Base-by-base conservation (phyloP, 1,139 yeast genomes). In the Zygosaccharomyces pseudobailii region DNA sequence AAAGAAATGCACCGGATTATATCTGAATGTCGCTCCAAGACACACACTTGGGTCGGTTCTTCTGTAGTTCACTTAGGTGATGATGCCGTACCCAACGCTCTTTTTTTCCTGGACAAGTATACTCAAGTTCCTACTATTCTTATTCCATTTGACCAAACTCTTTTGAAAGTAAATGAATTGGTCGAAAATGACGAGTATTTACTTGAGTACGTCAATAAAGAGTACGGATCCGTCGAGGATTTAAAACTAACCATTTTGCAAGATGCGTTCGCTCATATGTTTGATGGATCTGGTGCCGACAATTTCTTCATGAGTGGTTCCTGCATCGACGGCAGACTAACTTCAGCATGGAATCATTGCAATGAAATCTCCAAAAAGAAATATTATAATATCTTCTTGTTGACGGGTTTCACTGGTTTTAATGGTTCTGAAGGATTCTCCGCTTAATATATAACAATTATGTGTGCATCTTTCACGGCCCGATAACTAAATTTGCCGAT, bases 301-400 rank as follows among this genome's bases (percentile, higher is more conserved):
- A 83, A 84, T 63, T 83, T 80, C 62, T 84, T 80, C 61, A 84
- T 83, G 72, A 86, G 88, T 23, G 92, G 92, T 1, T 79, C 86
- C 2, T 84, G 92, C 66, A 84, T 84, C 48, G 92, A 84, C 61
- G 92, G 90, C 21, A 74, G 90, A 45, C 68, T 84, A 43, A 84
- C 92, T 0, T 78, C 84, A 46, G 87, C 89, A 1, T 84, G 90
- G 87, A 84, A 84, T 57, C 85, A 87, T 75, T 83, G 88, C 45
- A 84, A 84, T 59, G 74, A 75, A 50, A 79, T 84, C 39, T 67
- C 80, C 27, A 82, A 82, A 60, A 83, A 82, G 59, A 72, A 74
- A 7, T 84, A 82, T 60, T 80, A 77, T 58, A 81, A 79, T 58
- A 70, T 80, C 40, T 83, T 84, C 61, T 59, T 84, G 45, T 65